Evolutionary conservation across 2,329 filamentous ascomycete species (phyloP).

Genomic region (Phaeosphaeria sp.): DNA sequence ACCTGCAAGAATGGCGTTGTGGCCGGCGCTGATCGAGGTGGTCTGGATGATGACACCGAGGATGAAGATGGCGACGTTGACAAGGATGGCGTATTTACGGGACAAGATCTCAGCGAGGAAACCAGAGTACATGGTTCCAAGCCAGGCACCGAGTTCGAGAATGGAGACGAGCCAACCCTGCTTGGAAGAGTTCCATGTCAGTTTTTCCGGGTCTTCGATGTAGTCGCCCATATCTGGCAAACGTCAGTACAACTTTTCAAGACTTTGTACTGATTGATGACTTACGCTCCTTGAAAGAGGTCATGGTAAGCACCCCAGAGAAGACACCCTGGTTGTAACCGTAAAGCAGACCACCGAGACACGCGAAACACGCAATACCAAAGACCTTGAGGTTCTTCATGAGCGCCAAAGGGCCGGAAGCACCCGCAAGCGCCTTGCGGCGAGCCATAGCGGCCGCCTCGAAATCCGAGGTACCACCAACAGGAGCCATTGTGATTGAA

Average conservation of each 20-base stretch:
- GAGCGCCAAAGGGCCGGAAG: conserved; percentile 55
- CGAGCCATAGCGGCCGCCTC: conserved; percentile 51
- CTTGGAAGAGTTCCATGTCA: conserved; percentile 46
- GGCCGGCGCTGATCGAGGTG: conserved; percentile 59
- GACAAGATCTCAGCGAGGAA: conserved; percentile 73
- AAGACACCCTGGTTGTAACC: conserved; percentile 83
- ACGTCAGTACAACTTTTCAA: background rate
- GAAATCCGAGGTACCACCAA: conserved; percentile 45
- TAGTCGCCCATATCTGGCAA: conserved; percentile 51
- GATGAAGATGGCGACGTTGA: conserved; percentile 71
- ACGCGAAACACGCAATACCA: conserved; percentile 62
- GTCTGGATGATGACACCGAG: conserved; percentile 73
- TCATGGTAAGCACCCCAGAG: conserved; percentile 67
- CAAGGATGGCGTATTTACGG: conserved; percentile 71
- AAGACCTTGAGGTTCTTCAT: conserved; percentile 61
- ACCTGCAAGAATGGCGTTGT: conserved; percentile 69
- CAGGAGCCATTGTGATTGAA: conserved; percentile 40
- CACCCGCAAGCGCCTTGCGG: conserved; percentile 49
- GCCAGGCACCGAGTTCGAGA: conserved; percentile 77
- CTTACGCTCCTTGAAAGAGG: conserved; percentile 51
- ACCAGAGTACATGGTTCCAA: conserved; percentile 72
- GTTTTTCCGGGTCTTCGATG: conserved; percentile 32
- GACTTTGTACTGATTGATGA: background rate
- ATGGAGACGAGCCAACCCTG: conserved; percentile 64
- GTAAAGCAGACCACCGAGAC: conserved; percentile 62